A percentile compares a stretch with the other conserved stretches of the same genome.
These are phyloP conservation scores for Vachellia collinsii DNA, from an alignment of 306 rosid species.

Conservation along the genomic window DNA sequence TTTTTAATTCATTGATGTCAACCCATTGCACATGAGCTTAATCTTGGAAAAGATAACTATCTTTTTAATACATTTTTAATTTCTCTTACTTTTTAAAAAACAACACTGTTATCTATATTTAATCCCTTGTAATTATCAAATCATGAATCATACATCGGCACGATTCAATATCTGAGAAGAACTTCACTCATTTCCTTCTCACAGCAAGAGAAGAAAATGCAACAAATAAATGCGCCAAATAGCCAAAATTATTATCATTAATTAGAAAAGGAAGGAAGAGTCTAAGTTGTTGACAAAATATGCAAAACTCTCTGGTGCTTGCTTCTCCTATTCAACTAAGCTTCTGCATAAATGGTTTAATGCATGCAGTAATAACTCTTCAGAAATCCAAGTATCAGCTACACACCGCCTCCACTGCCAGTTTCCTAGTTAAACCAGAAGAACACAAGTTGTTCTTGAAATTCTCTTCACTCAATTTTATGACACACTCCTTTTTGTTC, in stretches of 20 bases:
- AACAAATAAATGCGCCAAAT: slow-evolving; percentile 18
- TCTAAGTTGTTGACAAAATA: not conserved
- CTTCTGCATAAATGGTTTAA: slow-evolving; percentile 29
- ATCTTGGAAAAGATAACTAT: not conserved
- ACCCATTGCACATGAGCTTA: not conserved
- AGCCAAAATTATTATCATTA: slow-evolving; percentile 12
- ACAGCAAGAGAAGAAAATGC: not conserved
- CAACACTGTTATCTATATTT: not conserved
- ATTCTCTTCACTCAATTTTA: slow-evolving; percentile 59
- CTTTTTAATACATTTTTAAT: too few relatives aligned
- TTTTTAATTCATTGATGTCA: too few relatives aligned
- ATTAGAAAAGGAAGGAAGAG: not conserved
- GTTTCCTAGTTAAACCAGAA: slow-evolving; percentile 56
- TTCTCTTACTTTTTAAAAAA: not conserved
- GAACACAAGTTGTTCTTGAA: slow-evolving; percentile 57
- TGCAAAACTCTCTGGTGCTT: slow-evolving; percentile 32
- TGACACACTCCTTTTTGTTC: slow-evolving; percentile 60
- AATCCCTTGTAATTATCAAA: not conserved
- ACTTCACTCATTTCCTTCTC: not conserved
- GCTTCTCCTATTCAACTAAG: slow-evolving; percentile 34
- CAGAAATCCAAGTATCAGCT: slow-evolving; percentile 42
- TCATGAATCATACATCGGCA: not conserved
- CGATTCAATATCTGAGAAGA: not conserved
- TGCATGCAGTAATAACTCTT: slow-evolving; percentile 29
- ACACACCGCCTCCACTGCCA: slow-evolving; percentile 82